Percentiles rank a stretch among this genome's conserved stretches.
phyloP scores from a whole-genome alignment of 2,329 filamentous ascomycete species.

The Blastomyces emzantsi region DNA sequence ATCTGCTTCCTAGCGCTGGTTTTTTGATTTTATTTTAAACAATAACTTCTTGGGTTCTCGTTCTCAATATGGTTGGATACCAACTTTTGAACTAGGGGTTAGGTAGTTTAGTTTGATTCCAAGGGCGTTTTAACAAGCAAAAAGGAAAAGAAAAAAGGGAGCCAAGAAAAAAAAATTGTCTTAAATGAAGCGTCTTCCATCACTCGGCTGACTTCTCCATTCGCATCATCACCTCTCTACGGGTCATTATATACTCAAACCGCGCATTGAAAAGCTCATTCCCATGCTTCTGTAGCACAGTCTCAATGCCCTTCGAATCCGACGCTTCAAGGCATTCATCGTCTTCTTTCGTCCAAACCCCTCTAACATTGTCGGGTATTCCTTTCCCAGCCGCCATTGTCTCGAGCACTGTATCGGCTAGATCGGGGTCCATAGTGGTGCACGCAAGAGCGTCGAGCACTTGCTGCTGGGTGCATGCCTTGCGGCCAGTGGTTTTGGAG shows the following conservation, averaged over 20 bases:
- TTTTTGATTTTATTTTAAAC: background rate
- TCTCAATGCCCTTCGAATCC: slow-evolving; percentile 28
- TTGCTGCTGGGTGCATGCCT: slow-evolving; percentile 23
- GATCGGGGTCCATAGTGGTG: slow-evolving; percentile 33
- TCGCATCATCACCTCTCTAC: slow-evolving; percentile 19
- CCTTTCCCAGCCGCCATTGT: slow-evolving; percentile 24
- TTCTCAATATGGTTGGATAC: background rate
- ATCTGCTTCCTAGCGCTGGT: background rate
- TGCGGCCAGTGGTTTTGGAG: slow-evolving; percentile 24
- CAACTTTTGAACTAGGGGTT: background rate
- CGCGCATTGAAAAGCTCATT: slow-evolving; percentile 26
- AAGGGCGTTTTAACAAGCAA: background rate
- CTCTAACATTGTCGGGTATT: slow-evolving; percentile 35
- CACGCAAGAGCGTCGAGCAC: slow-evolving; percentile 29
- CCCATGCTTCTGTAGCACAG: slow-evolving; percentile 39
- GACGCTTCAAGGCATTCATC: slow-evolving; percentile 31
- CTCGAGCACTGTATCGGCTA: slow-evolving; percentile 32
- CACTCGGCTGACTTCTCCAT: background rate
- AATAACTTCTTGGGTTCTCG: background rate
- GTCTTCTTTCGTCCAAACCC: slow-evolving; percentile 42
- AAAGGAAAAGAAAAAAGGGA: background rate
- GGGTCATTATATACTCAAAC: slow-evolving; percentile 31
- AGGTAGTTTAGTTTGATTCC: background rate
- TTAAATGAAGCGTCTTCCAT: background rate
- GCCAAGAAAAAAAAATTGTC: background rate